Evolutionary conservation across 352 stramenopile genomes (phyloP), one percentile per base, ranked within the genome.

Genomic region (Globisporangium cylindrosporum): DNA sequence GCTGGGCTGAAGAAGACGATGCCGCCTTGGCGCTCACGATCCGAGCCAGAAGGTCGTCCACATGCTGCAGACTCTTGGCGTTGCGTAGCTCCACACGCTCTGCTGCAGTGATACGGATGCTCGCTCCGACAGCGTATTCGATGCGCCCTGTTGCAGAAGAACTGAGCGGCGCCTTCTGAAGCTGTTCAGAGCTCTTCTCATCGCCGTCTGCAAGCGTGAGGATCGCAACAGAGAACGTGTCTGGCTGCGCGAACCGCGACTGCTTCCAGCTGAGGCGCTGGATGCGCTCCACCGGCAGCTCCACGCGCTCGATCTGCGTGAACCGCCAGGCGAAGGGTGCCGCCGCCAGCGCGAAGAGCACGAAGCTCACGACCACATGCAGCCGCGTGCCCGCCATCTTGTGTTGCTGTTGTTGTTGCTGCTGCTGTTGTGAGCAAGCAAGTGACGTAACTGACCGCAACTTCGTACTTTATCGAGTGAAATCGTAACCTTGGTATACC

Each of bases 291-390:
- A 74, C 65, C 0, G 86, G 84, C 5, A 93, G 76, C 41, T 79
- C 66, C 38, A 81, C 73, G 53, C 86, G 86, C 75, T 92, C 72
- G 59, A 93, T 82, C 32, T 85, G 81, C 60, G 84, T 93, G 59
- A 90, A 73, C 55, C 80, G 76, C 77, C 77, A 92, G 22, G 86
- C 86, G 60, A 90, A 70, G 38, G 86, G 84, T 57, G 84, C 73
- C 54, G 76, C 78, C 41, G 86, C 73, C 59, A 90, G 76, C 70
- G 77, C 75, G 72, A 92, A 92, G 58, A 91, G 65, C 73, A 88
- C 81, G 73, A 94, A 92, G 60, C 78, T 79, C 60, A 76, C 80
- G 25, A 93, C 86, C 68, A 93, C 88, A 61, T 90, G 81, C 65
- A 94, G 73, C 56, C 86, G 78, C 36, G 86, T 92, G 61, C 84